Percentiles rank a stretch among this genome's conserved stretches.
These are phyloP conservation scores for Aspergillus awamori DNA, from an alignment of 2,329 filamentous ascomycete genomes.

Conservation along the genomic window DNA sequence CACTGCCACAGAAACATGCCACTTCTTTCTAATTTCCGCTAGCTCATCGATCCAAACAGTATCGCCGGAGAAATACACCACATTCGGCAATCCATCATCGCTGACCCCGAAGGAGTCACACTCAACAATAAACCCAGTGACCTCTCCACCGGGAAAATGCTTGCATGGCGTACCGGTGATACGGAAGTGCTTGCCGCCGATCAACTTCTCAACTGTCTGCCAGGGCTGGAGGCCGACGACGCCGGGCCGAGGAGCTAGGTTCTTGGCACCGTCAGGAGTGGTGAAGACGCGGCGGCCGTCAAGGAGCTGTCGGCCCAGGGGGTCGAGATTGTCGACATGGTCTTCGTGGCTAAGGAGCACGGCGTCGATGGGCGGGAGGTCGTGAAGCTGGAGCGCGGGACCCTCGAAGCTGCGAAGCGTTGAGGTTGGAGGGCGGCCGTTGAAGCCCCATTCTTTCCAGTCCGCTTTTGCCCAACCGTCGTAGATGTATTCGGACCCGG, in stretches of 20 bases:
- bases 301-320: slow-evolving; percentile 49
- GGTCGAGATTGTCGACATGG: slow-evolving; percentile 55
- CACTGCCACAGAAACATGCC: no score
- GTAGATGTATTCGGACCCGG: slow-evolving; percentile 37
- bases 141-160: no score
- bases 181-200: slow-evolving; percentile 37
- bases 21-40: no score
- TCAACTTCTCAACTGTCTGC: slow-evolving; percentile 36
- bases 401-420: slow-evolving; percentile 34
- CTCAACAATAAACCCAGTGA: no score
- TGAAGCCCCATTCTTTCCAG: neutral
- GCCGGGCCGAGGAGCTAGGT: slow-evolving; percentile 42
- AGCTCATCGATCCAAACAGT: no score
- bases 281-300: slow-evolving; percentile 51
- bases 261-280: slow-evolving; percentile 47
- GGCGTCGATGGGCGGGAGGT: slow-evolving; percentile 53
- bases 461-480: neutral
- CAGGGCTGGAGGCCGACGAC: slow-evolving; percentile 42
- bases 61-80: no score
- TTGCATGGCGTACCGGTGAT: no score
- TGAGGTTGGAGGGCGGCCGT: neutral
- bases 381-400: slow-evolving; percentile 41
- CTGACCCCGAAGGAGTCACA: no score
- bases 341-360: slow-evolving; percentile 56
- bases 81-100: no score